These are phyloP conservation scores for Cucurbita moschata DNA, from an alignment of 306 rosid species.

Conservation along the genomic window DNA sequence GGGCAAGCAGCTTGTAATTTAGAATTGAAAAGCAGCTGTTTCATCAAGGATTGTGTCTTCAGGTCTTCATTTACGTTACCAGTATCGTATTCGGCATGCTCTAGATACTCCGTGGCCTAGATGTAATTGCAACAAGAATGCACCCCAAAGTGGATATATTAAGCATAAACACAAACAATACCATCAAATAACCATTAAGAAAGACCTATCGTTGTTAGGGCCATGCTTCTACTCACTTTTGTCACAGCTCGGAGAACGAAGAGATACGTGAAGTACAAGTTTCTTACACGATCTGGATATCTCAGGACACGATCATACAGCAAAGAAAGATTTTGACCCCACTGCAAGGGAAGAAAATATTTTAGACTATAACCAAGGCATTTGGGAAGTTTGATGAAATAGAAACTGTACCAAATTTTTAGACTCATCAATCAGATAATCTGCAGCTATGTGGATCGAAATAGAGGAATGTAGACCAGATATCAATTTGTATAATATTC, in stretches of 20 bases:
- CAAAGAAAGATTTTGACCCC: constrained; percentile 76
- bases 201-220: not conserved
- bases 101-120: constrained; percentile 83
- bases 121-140: constrained; percentile 10
- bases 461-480: constrained; percentile 98
- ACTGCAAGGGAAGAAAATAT: constrained; percentile 30
- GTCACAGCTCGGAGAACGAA: constrained; percentile 93
- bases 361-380: not conserved
- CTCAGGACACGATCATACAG: constrained; percentile 67
- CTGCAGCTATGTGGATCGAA: constrained; percentile 83
- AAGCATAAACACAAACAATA: not conserved
- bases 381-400: not conserved
- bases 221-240: constrained; percentile 44
- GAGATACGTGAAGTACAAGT: constrained; percentile 87
- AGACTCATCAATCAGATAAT: constrained; percentile 68
- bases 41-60: constrained; percentile 64
- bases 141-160: not conserved
- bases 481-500: constrained; percentile 82
- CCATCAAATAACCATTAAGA: not conserved
- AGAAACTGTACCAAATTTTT: constrained; percentile 36
- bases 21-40: constrained; percentile 60
- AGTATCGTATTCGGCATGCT: constrained; percentile 85
- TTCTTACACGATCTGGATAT: constrained; percentile 82
- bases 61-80: constrained; percentile 65
- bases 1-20: constrained; percentile 95